Percentiles rank a stretch among this genome's conserved stretches.
Evolutionary conservation across 768 basidiomycete genomes (phyloP).

Genomic region (Podaxis carcinomalis): DNA sequence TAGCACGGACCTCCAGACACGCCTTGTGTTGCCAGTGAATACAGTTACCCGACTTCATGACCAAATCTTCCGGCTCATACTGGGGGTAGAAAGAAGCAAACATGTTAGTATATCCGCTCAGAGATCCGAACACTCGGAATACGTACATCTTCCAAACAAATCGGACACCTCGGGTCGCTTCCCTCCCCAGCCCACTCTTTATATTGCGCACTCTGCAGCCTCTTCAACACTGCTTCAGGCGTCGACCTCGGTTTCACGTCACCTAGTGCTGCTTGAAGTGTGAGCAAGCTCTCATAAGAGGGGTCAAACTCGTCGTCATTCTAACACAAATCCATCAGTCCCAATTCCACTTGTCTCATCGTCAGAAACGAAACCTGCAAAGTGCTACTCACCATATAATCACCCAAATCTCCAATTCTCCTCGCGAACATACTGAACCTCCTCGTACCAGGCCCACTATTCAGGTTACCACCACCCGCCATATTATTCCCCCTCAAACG

Average conservation of each 20-base stretch:
- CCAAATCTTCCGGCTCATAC: conserved; percentile 60
- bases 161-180: conserved; percentile 69
- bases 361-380: not conserved
- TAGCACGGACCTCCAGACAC: conserved; percentile 61
- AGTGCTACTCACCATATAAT: conserved; percentile 32
- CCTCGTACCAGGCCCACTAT: not conserved
- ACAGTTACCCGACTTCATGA: conserved; percentile 67
- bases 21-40: conserved; percentile 78
- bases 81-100: conserved; percentile 22
- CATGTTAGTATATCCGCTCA: conserved; percentile 6
- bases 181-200: conserved; percentile 13
- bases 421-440: conserved; percentile 7
- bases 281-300: conserved; percentile 69
- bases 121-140: not conserved
- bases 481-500: not conserved
- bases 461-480: not conserved
- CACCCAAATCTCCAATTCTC: conserved; percentile 27
- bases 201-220: conserved; percentile 26
- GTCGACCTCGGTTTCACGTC: conserved; percentile 67
- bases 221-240: conserved; percentile 54
- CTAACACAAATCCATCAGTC: conserved; percentile 25
- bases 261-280: conserved; percentile 55
- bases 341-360: not conserved
- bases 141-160: conserved; percentile 81
- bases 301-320: conserved; percentile 73